A percentile compares a stretch with the other conserved stretches of the same genome.
These are phyloP conservation scores for Eucalyptus dawsonii DNA, from an alignment of 345 rosid genomes.

Conservation along the genomic window DNA sequence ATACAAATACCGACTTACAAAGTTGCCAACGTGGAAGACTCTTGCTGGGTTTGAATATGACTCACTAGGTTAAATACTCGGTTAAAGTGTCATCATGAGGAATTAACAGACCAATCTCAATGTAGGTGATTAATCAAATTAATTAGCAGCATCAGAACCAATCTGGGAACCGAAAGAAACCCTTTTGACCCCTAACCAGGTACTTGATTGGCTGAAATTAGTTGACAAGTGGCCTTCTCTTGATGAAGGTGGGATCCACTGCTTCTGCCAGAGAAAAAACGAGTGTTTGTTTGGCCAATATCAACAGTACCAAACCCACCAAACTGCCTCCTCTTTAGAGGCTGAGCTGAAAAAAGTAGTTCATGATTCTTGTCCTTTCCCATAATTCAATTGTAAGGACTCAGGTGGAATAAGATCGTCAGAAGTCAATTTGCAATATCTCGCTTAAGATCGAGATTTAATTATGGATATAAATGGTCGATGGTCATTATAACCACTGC, in stretches of 20 bases:
- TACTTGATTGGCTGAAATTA: background rate
- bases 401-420: background rate
- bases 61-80: background rate
- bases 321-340: background rate
- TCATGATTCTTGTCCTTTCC: background rate
- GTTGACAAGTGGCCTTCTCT: background rate
- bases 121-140: background rate
- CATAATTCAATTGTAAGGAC: background rate
- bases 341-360: background rate
- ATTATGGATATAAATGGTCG: background rate
- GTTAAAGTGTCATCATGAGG: background rate
- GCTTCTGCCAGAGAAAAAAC: background rate
- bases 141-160: background rate
- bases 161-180: background rate
- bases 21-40: background rate
- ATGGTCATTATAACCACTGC: background rate
- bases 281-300: background rate
- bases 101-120: background rate
- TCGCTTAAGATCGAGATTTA: background rate
- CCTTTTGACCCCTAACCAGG: background rate
- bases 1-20: background rate
- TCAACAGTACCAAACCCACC: background rate
- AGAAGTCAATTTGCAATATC: background rate
- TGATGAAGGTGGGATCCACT: background rate
- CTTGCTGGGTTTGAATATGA: background rate